phyloP scores from a whole-genome alignment of 1,139 yeast genomes.

The Kodamaea plutei region DNA sequence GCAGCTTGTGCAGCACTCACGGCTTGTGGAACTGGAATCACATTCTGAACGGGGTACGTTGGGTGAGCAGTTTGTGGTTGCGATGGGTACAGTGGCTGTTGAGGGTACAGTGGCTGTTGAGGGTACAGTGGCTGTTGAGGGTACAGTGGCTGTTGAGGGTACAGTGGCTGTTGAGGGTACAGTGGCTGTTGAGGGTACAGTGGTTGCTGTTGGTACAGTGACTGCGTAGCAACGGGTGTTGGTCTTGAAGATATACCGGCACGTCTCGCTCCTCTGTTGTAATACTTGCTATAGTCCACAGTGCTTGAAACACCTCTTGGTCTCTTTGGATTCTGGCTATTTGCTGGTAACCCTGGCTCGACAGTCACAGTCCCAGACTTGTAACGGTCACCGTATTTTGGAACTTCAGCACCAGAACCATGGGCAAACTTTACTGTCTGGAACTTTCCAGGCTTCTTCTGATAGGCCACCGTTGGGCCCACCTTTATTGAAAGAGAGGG shows the following conservation, averaged over 20 bases:
- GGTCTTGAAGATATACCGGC: not conserved
- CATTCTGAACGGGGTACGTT: conserved; percentile 3
- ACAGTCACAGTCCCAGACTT: conserved; percentile 88
- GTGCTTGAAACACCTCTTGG: conserved; percentile 48
- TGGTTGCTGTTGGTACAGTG: conserved; percentile 6
- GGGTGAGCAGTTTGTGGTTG: conserved; percentile 12
- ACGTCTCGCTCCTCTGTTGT: conserved; percentile 26
- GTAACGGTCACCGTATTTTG: conserved; percentile 65
- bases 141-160: conserved; percentile 14
- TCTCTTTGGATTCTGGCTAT: conserved; percentile 63
- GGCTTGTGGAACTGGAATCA: conserved; percentile 5
- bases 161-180: conserved; percentile 10
- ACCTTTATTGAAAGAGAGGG: conserved; percentile 59
- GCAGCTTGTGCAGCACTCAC: no score
- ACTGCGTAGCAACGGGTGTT: conserved; percentile 10
- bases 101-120: conserved; percentile 5
- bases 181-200: conserved; percentile 6
- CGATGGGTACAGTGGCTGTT: conserved; percentile 7
- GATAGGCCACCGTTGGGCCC: conserved; percentile 73
- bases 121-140: conserved; percentile 12
- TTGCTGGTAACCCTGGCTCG: conserved; percentile 73
- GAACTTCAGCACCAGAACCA: conserved; percentile 51
- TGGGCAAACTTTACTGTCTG: conserved; percentile 68
- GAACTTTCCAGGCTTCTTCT: conserved; percentile 84
- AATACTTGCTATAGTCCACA: conserved; percentile 44